Conservation (phyloP, 371 early-diverging fungal species). For the Rhizopus arrhizus region DNA sequence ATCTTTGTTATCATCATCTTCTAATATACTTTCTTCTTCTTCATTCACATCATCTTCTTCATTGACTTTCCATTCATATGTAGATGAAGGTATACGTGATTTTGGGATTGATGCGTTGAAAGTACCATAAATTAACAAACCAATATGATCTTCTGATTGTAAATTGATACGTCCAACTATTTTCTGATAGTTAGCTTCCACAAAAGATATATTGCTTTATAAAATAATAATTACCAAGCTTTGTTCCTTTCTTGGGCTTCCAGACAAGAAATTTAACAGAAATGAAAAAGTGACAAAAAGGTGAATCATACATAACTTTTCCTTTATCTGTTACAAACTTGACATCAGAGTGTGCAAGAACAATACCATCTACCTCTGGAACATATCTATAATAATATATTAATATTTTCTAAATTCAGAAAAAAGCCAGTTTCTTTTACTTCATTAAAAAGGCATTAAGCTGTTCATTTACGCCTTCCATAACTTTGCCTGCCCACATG, state of each 20-base stretch:
- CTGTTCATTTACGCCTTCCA: conserved; percentile 78
- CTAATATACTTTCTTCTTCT: conserved; percentile 39
- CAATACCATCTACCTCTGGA: conserved; percentile 86
- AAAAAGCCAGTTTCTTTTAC: conserved; percentile 39
- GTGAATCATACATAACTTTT: conserved; percentile 82
- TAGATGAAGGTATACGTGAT: conserved; percentile 73
- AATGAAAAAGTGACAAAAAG: conserved; percentile 80
- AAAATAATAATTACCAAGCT: conserved; percentile 52
- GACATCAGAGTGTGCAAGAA: conserved; percentile 78
- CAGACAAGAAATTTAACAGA: conserved; percentile 76
- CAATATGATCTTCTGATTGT: conserved; percentile 94
- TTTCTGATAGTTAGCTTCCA: not conserved
- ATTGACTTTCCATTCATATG: conserved; percentile 70
- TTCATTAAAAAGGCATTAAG: conserved; percentile 86
- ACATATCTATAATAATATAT: conserved; percentile 62
- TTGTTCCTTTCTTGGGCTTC: conserved; percentile 75
- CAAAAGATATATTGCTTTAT: no score
- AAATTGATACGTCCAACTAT: conserved; percentile 87
- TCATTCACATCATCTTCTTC: conserved; percentile 39
- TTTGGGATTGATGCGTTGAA: conserved; percentile 95
- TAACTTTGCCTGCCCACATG: conserved; percentile 65
- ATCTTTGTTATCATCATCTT: conserved; percentile 24
- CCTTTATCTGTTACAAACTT: conserved; percentile 61
- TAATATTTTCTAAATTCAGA: not conserved
- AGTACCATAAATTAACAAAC: conserved; percentile 87